Evolutionary conservation across 495 filamentous ascomycete genomes (phyloP), one percentile per base, ranked within the genome.

Genomic region (Coniosporium apollinis): DNA sequence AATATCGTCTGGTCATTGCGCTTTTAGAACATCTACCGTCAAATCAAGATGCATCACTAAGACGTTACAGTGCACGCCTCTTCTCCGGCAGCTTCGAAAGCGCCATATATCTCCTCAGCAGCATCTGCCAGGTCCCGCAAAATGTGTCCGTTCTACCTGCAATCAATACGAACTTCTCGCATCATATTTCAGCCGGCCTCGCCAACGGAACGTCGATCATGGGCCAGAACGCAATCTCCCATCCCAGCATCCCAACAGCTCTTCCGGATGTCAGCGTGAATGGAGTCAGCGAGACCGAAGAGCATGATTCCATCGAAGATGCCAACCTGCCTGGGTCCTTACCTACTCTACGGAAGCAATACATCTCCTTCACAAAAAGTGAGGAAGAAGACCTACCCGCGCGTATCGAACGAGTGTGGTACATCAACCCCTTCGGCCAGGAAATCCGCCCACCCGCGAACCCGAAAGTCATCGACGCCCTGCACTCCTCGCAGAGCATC

Each of bases 401-500:
- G 5, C 70, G 78, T 24, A 93, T 96, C 44, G 59, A 70, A 44
- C 66, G 87, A 5, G 67, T 96, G 43, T 94, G 82, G 83, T 96
- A 94, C 59, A 94, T 96, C 57, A 94, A 93, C 54, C 84, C 84
- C 1, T 96, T 94, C 58, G 87, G 87, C 18, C 70, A 76, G 46
- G 85, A 94, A 56, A 94, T 96, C 51, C 67, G 74, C 17, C 80
- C 81, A 0, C 57, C 70, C 0, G 76, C 82, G 1, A 94, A 92
- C 48, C 76, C 82, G 0, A 74, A 80, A 17, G 83, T 87, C 0
- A 43, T 93, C 2, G 63, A 67, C 6, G 71, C 78, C 18, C 49
- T 94, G 0, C 51, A 60, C 10, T 52, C 55, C 20, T 68, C 80
- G 0, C 62, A 70, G 21, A 71, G 72, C 8, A 65, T 94, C 13